Evolutionary conservation across 2,329 filamentous ascomycete species (phyloP).

Genomic region (Fusarium sacchari): DNA sequence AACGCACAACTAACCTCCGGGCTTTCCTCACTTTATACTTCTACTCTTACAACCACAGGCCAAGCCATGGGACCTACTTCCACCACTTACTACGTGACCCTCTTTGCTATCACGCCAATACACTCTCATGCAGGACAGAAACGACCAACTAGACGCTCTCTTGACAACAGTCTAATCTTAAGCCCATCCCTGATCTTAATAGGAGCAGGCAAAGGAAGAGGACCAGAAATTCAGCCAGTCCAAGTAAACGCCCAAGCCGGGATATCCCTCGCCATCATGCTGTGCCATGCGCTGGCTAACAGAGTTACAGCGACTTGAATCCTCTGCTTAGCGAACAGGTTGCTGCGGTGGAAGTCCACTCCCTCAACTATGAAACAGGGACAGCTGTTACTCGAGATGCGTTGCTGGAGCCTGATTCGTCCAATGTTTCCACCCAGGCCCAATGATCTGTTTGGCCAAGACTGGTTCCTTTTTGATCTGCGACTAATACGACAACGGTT

Average conservation of each 20-base stretch:
- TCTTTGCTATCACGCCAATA: constrained; percentile 18
- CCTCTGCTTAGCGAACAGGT: constrained; percentile 7
- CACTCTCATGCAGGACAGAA: constrained; percentile 12
- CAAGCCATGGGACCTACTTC: constrained; percentile 9
- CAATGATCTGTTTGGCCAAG: constrained; percentile 18
- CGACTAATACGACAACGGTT: constrained; percentile 7
- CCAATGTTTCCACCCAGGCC: constrained; percentile 27
- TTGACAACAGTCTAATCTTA: constrained; percentile 8
- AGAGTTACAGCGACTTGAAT: constrained; percentile 8
- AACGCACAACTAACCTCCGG: background rate
- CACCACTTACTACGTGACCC: background rate
- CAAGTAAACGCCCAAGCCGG: constrained; percentile 25
- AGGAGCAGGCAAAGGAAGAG: background rate
- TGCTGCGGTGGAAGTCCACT: constrained; percentile 3
- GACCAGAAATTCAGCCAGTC: constrained; percentile 26
- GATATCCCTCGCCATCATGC: constrained; percentile 20
- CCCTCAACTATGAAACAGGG: constrained; percentile 29
- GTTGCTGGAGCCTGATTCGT: constrained; percentile 23
- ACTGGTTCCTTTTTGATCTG: background rate
- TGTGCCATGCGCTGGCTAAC: constrained; percentile 24
- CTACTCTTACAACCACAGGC: background rate
- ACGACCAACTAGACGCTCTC: background rate
- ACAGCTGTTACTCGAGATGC: constrained; percentile 19
- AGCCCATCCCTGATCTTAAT: background rate
- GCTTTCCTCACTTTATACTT: constrained; percentile 27